Evolutionary conservation across 371 early-diverging fungal species (phyloP), one percentile per base, ranked within the genome.

Genomic region (Lichtheimia ornata): DNA sequence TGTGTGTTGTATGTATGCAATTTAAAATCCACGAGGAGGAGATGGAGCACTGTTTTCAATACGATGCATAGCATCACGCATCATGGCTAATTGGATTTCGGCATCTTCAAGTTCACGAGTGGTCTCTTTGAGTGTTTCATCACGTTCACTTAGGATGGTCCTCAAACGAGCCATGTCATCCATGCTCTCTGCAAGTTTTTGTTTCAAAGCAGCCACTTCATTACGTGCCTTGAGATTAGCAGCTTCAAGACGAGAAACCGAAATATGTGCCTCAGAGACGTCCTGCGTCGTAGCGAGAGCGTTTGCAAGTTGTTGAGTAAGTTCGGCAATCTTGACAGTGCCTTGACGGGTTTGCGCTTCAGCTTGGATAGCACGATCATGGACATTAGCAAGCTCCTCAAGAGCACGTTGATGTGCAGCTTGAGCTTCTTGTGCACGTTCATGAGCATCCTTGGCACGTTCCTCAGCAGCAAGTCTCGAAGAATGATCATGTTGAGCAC

Each of bases 61-160:
- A 58, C 85, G 82, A 28, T 73, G 73, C 81, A 87, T 80, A 2
- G 85, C 84, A 50, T 85, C 84, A 65, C 79, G 76, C 72, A 88
- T 68, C 77, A 88, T 79, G 13, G 80, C 81, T 28, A 88, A 53
- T 56, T 85, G 84, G 11, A 88, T 83, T 61, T 88, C 85, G 25
- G 77, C 68, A 50, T 86, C 84, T 61, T 88, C 88, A 6, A 84
- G 59, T 35, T 76, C 77, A 45, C 80, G 70, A 24, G 72, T 67
- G 28, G 79, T 82, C 53, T 76, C 77, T 35, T 71, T 67, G 5
- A 88, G 53, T 5, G 78, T 57, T 47, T 74, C 72, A 67, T 88
- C 86, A 5, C 81, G 73, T 58, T 84, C 82, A 51, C 64, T 67
- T 28, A 86, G 49, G 2, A 70, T 42, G 11, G 72, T 76, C 49